Base-by-base conservation (phyloP, 768 basidiomycete genomes). In the Hericium coralloides region DNA sequence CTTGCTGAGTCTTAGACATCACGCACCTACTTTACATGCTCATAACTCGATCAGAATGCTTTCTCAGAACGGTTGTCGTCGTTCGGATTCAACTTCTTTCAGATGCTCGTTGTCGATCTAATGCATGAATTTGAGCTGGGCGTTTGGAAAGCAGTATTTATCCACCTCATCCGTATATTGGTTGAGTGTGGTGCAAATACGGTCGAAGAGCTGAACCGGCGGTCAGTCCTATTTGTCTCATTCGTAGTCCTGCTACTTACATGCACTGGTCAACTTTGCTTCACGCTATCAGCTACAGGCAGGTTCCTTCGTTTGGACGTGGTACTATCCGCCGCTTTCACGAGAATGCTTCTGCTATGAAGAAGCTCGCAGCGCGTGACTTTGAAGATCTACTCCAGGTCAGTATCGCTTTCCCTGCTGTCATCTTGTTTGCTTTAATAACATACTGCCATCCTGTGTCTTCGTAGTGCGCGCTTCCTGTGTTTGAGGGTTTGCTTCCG, bases 91-190 rank as follows among this genome's bases (percentile, higher is more conserved):
- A 59, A 72, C 38, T 26, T 68, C 3, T 72, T 59, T 41, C 23
- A 0, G 0, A 64, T 71, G 20, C 64, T 76, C 0, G 62, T 69
- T 0, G 63, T 67, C 0, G 73, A 79, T 48, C 61, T 77, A 17
- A 48, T 79, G 56, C 76, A 77, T 41, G 73, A 77, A 45, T 66
- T 73, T 36, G 72, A 77, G 55, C 61, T 76, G 0, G 75, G 77
- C 0, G 63, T 72, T 0, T 76, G 73, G 66, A 75, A 76, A 53
- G 39, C 56, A 0, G 43, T 76, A 0, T 69, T 77, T 36, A 67
- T 59, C 0, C 77, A 79, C 36, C 60, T 77, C 0, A 56, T 77
- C 0, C 64, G 67, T 2, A 63, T 77, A 1, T 49, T 76, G 0
- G n/a, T 67, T n/a, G 49, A 63, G 53, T 36, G 5, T 25, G 59